Conservation (phyloP, 2,329 filamentous ascomycete species). For the Davidsoniella eucalypti region DNA sequence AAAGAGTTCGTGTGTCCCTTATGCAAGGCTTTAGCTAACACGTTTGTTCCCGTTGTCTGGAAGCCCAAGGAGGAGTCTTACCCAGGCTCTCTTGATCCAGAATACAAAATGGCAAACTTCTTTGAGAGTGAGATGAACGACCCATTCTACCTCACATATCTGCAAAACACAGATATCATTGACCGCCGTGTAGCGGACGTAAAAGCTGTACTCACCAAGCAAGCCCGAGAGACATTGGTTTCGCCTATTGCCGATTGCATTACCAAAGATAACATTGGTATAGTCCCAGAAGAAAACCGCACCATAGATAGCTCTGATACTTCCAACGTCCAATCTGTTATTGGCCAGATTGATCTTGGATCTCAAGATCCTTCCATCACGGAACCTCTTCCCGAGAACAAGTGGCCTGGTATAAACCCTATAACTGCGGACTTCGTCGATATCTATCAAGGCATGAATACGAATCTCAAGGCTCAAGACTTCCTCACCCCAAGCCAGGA, state of each 20-base stretch:
- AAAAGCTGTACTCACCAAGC: background rate
- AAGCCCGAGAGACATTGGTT: background rate
- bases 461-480: constrained; percentile 40
- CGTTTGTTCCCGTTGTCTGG: constrained; percentile 91
- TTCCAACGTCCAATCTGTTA: no score
- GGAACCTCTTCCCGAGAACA: background rate
- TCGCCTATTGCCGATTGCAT: background rate
- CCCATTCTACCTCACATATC: background rate
- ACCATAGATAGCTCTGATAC: background rate
- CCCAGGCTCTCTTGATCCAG: constrained; percentile 5
- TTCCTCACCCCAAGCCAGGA: constrained; percentile 26
- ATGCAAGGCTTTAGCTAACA: constrained; percentile 90
- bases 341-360: no score
- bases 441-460: constrained; percentile 43
- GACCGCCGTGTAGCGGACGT: background rate
- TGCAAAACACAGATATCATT: background rate
- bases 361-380: no score
- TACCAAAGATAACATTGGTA: background rate
- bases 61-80: constrained; percentile 35
- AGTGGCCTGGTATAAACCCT: constrained; percentile 13
- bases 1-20: constrained; percentile 94
- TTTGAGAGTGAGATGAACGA: constrained; percentile 38
- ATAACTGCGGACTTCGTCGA: constrained; percentile 38
- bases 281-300: background rate
- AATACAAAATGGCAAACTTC: constrained; percentile 35